Evolutionary conservation across 768 basidiomycete genomes (phyloP).

Genomic region (Xerocomus spinulosus): DNA sequence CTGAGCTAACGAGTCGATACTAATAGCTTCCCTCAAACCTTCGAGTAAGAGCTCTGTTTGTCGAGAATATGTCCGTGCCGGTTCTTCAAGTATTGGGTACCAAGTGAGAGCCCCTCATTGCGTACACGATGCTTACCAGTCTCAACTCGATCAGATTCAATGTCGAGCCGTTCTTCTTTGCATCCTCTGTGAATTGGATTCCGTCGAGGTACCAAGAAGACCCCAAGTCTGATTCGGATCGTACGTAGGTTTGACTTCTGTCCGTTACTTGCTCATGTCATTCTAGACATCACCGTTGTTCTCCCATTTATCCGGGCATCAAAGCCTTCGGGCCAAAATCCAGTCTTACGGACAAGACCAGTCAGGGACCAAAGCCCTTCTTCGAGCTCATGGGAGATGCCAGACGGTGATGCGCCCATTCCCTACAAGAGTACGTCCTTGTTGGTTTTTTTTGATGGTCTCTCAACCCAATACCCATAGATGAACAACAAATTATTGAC

Average conservation of each 20-base stretch:
- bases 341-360: constrained; percentile 11
- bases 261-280: constrained; percentile 3
- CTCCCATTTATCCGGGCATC: constrained; percentile 48
- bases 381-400: neutral
- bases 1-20: neutral
- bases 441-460: neutral
- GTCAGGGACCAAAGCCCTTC: constrained; percentile 12
- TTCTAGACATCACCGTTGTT: constrained; percentile 51
- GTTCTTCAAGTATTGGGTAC: constrained; percentile 56
- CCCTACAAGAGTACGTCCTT: constrained; percentile 17
- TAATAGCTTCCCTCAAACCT: constrained; percentile 32
- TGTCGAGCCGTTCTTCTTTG: constrained; percentile 64
- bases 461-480: constrained; percentile 7
- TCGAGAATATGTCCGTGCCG: constrained; percentile 47
- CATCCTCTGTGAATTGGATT: constrained; percentile 62
- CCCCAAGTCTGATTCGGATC: constrained; percentile 39
- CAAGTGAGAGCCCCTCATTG: constrained; percentile 34
- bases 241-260: constrained; percentile 39
- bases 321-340: constrained; percentile 22
- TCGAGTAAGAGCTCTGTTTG: constrained; percentile 47
- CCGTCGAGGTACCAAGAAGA: constrained; percentile 62
- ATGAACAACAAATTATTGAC: constrained; percentile 38
- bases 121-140: neutral
- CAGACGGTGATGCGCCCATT: neutral
- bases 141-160: constrained; percentile 37